Evolutionary conservation across 345 rosid genomes (phyloP), one percentile per base, ranked within the genome.

Genomic region (Clarkia xantiana): DNA sequence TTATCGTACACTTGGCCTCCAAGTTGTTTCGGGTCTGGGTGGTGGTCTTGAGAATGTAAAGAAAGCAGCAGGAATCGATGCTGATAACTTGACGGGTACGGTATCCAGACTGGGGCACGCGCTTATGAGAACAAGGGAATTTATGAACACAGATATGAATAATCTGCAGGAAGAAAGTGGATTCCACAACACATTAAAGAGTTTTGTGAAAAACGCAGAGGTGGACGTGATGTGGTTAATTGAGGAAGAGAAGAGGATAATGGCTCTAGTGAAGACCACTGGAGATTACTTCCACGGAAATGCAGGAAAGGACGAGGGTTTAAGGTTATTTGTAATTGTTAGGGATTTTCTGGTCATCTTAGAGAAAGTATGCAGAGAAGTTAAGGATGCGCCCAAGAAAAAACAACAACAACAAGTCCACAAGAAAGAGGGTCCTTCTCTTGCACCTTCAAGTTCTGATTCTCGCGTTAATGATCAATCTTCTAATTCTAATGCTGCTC

Each of bases 221-320:
- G 72, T 59, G 23, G 84, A 78, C 39, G 62, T 84, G 59, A 70
- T 54, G 71, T 54, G 66, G n/a, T 59, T 87, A 65, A 69, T 75
- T 22, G 81, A 58, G 48, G 96, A 93, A 72, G 99, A 93, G 62
- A 82, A 80, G 84, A 84, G 81, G 62, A 82, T 93, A 48, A 75
- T 77, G 82, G 73, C 76, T 53, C 44, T 93, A 53, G 95, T 87
- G 78, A 93, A 84, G 75, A 82, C 76, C 64, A 78, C 96, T n/a
- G 95, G 94, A 1, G 95, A 93, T 58, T 93, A 93, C 58, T 93
- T 87, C 77, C 96, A 93, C 62, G 99, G 99, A 39, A 93, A 93
- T 50, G 69, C 95, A 1, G 90, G 89, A 41, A 87, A 77, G 71
- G 94, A 87, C 43, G 99, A 93, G 58, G 95, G 96, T 20, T 58